phyloP scores from a whole-genome alignment of 352 stramenopile genomes.

The Globisporangium spiculum region DNA sequence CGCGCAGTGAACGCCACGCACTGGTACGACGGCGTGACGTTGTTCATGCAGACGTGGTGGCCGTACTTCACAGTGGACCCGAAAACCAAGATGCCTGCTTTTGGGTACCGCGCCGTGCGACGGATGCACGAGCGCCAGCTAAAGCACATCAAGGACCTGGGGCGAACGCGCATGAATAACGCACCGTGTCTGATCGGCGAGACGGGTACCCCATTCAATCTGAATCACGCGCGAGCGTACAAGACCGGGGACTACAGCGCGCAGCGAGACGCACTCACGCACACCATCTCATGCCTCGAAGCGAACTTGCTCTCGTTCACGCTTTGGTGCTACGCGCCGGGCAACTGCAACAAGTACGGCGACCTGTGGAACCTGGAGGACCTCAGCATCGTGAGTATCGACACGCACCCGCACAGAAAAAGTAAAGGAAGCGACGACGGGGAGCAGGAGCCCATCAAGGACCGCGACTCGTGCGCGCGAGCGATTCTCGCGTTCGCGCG shows the following conservation, averaged over 20 bases:
- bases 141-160: constrained; percentile 50
- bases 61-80: constrained; percentile 79
- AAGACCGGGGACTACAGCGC: constrained; percentile 43
- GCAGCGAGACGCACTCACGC: constrained; percentile 64
- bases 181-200: constrained; percentile 68
- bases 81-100: constrained; percentile 55
- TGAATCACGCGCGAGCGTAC: constrained; percentile 50
- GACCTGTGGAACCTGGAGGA: constrained; percentile 89
- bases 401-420: constrained; percentile 10
- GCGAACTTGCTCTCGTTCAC: constrained; percentile 81
- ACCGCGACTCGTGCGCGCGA: constrained; percentile 40
- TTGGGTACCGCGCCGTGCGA: constrained; percentile 57
- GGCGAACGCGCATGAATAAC: constrained; percentile 51
- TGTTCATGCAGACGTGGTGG: constrained; percentile 73
- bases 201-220: constrained; percentile 70
- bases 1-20: constrained; percentile 85
- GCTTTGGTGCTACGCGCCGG: constrained; percentile 87
- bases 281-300: constrained; percentile 73
- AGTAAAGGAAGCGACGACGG: constrained; percentile 1
- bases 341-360: constrained; percentile 74
- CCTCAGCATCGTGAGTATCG: constrained; percentile 71
- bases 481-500: constrained; percentile 63
- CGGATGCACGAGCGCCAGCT: constrained; percentile 61
- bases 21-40: constrained; percentile 90
- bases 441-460: constrained; percentile 15